These are phyloP conservation scores for Guyanaporus albipodus DNA, from an alignment of 768 basidiomycete species.

Conservation along the genomic window DNA sequence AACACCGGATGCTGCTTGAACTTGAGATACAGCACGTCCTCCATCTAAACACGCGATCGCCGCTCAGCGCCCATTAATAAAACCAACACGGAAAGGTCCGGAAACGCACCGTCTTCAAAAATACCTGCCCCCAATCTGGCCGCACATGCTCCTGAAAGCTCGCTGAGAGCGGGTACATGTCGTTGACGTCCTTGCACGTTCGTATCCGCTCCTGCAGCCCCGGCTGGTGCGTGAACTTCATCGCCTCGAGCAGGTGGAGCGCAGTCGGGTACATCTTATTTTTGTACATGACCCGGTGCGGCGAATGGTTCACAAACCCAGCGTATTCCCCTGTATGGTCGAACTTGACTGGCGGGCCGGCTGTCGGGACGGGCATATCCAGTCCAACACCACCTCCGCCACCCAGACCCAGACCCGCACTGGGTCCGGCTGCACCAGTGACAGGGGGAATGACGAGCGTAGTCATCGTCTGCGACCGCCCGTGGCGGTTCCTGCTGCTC, in stretches of 20 bases:
- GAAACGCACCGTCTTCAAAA: slow-evolving; percentile 47
- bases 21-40: slow-evolving; percentile 63
- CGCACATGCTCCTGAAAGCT: slow-evolving; percentile 37
- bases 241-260: slow-evolving; percentile 71
- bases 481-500: slow-evolving; percentile 13
- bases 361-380: slow-evolving; percentile 16
- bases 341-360: slow-evolving; percentile 35
- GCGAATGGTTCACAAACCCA: slow-evolving; percentile 65
- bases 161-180: slow-evolving; percentile 36
- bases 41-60: slow-evolving; percentile 56
- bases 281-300: slow-evolving; percentile 54
- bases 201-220: slow-evolving; percentile 58
- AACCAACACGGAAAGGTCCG: no score
- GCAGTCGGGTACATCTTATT: slow-evolving; percentile 62
- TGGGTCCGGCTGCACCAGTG: not conserved
- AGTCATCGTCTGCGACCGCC: slow-evolving; percentile 19
- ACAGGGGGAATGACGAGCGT: slow-evolving; percentile 19
- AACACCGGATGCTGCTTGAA: slow-evolving; percentile 67
- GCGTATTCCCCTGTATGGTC: slow-evolving; percentile 39
- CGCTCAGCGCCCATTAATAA: no score
- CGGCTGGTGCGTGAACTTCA: slow-evolving; percentile 56
- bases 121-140: slow-evolving; percentile 54
- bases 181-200: slow-evolving; percentile 34
- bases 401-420: no score
- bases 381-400: no score